Evolutionary conservation across 1,284 basidiomycete genomes (phyloP), one percentile per base, ranked within the genome.

Genomic region (Melampsora larici-populina): DNA sequence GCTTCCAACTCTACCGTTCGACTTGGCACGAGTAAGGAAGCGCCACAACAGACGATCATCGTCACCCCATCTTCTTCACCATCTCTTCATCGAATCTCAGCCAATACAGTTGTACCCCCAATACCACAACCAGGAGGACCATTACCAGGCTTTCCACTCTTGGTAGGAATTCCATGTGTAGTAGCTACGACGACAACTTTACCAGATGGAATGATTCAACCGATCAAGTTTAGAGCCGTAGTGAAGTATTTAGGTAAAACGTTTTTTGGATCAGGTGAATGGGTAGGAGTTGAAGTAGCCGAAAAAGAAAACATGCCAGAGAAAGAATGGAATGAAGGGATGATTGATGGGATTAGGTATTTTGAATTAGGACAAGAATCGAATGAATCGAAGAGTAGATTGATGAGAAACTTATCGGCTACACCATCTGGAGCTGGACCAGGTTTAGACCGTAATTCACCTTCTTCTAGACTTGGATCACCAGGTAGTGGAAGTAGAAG

Each of bases 281-380:
- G 93, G 93, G 91, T 97, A 5, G 94, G 94, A 5, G 90, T 97
- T 5, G 94, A 97, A 83, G 90, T 94, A 18, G 90, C 91, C 0
- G 86, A 91, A 78, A 84, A 87, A 81, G 88, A 89, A 63, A 85
- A 87, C 73, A 85, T 87, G 26, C 86, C 86, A 51, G 86, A 87
- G 4, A 85, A 89, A n/a, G 88, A 88, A 72, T 93, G 92, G 91
- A 88, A 92, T 81, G 91, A 94, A 80, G 93, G 93, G 0, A 87
- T 88, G 0, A 90, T 90, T 88, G 88, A 89, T 33, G 92, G 92
- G 0, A 85, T 92, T 18, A 87, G 89, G 11, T 94, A 94, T 84
- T 94, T 93, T 81, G 91, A 92, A 79, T 89, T 93, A 75, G 85
- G 86, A 15, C 73, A 76, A 46, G 73, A 76, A 33, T 58, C 65